Conservation (phyloP, 2,329 filamentous ascomycete species). For the Colletotrichum lindemuthianum region DNA sequence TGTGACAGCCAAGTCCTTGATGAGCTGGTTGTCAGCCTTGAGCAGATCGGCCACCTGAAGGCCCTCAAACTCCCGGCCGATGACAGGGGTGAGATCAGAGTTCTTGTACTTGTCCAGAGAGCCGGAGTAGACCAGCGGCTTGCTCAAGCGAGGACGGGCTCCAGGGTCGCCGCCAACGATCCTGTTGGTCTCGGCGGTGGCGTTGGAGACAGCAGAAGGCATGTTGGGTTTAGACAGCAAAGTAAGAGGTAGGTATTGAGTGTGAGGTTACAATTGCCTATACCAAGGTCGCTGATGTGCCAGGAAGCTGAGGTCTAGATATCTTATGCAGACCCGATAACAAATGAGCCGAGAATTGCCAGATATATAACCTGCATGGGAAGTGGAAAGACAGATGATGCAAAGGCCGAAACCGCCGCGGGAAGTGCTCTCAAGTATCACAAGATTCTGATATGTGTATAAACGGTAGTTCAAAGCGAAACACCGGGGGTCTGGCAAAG, state of each 20-base stretch:
- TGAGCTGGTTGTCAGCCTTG: conserved; percentile 54
- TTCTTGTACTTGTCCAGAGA: conserved; percentile 51
- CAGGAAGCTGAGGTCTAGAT: neutral
- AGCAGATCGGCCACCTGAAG: conserved; percentile 49
- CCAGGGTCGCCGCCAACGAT: conserved; percentile 45
- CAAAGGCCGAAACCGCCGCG: conserved; percentile 19
- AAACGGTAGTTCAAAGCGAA: conserved; percentile 12
- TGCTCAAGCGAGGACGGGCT: conserved; percentile 42
- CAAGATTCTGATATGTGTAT: conserved; percentile 13
- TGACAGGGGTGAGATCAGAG: conserved; percentile 56
- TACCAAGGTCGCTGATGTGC: neutral
- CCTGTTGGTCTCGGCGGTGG: conserved; percentile 34
- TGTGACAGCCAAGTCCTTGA: conserved; percentile 65
- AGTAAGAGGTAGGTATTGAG: neutral
- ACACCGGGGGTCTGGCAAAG: conserved; percentile 1
- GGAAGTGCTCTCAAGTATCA: neutral
- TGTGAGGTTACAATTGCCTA: neutral
- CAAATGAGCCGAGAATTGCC: neutral
- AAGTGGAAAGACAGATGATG: neutral
- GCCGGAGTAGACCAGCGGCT: conserved; percentile 53
- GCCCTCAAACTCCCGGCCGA: conserved; percentile 58
- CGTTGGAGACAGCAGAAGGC: conserved; percentile 45
- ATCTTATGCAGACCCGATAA: conserved; percentile 27
- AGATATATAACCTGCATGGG: conserved; percentile 22
- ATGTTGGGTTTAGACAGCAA: conserved; percentile 39